Evolutionary conservation across 257 asterid species (phyloP).

Genomic region (Petunia axillaris): DNA sequence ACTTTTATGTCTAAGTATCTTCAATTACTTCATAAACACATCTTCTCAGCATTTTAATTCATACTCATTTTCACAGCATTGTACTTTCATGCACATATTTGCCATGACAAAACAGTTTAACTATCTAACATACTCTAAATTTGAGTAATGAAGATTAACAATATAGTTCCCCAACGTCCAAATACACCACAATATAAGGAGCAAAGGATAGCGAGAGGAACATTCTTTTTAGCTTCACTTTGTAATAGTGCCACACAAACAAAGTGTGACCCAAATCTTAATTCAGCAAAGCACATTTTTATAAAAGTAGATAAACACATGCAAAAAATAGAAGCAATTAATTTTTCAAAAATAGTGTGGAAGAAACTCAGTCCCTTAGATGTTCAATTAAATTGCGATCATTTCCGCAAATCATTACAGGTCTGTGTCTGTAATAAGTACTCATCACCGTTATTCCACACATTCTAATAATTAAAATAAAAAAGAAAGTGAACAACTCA

Average conservation of each 20-base stretch:
- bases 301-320: background rate
- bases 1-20: no score
- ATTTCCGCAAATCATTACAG: constrained; percentile 55
- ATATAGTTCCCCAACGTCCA: constrained; percentile 39
- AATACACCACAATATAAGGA: constrained; percentile 1
- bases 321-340: background rate
- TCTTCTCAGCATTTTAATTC: no score
- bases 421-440: constrained; percentile 35
- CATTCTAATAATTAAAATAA: background rate
- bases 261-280: background rate
- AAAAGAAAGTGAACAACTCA: constrained; percentile 33
- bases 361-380: constrained; percentile 58
- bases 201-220: constrained; percentile 45
- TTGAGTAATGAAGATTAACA: background rate
- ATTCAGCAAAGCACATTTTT: background rate
- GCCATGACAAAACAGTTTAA: no score
- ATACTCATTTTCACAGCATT: no score
- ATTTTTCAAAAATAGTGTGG: background rate
- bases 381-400: constrained; percentile 45
- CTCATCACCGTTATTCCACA: constrained; percentile 34
- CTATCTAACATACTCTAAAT: no score
- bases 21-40: no score
- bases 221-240: constrained; percentile 34
- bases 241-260: constrained; percentile 1
- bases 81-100: no score